Conservation (phyloP, 1,284 basidiomycete genomes). For the Anthracocystis setariae region DNA sequence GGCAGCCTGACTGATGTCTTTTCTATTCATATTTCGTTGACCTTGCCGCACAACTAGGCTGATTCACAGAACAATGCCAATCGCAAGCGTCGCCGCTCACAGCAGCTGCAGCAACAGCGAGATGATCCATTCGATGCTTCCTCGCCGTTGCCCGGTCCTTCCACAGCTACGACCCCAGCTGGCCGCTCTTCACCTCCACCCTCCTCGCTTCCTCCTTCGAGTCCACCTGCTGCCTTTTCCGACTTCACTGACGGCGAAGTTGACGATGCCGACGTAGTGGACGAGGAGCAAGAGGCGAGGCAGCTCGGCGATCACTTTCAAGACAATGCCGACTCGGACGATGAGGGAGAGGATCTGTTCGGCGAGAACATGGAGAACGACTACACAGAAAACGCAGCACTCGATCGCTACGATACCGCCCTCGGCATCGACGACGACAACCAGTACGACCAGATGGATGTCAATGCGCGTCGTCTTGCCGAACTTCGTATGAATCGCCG, state of each 20-base stretch:
- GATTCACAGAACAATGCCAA: conserved; percentile 34
- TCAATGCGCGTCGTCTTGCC: conserved; percentile 80
- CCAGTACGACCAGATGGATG: conserved; percentile 76
- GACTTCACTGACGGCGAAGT: conserved; percentile 62
- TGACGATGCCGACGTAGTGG: conserved; percentile 52
- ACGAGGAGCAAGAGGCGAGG: conserved; percentile 60
- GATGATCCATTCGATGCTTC: conserved; percentile 49
- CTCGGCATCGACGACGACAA: conserved; percentile 85
- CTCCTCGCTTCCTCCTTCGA: conserved; percentile 62
- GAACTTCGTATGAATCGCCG: conserved; percentile 88
- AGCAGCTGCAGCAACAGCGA: conserved; percentile 28
- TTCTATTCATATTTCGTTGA: not conserved
- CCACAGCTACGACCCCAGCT: conserved; percentile 45
- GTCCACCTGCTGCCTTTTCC: conserved; percentile 61
- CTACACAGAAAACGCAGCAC: conserved; percentile 81
- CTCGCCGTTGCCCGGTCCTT: conserved; percentile 39
- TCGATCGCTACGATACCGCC: conserved; percentile 87
- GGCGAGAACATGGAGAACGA: conserved; percentile 81
- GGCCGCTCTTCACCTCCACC: conserved; percentile 58
- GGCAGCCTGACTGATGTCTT: conserved; percentile 6
- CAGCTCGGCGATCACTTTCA: conserved; percentile 69
- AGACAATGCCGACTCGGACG: conserved; percentile 76
- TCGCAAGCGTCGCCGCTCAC: conserved; percentile 56
- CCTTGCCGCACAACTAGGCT: conserved; percentile 9
- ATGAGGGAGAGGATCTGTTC: conserved; percentile 92